Conservation (phyloP, 768 basidiomycete species). For the Pulveroboletus sp. region DNA sequence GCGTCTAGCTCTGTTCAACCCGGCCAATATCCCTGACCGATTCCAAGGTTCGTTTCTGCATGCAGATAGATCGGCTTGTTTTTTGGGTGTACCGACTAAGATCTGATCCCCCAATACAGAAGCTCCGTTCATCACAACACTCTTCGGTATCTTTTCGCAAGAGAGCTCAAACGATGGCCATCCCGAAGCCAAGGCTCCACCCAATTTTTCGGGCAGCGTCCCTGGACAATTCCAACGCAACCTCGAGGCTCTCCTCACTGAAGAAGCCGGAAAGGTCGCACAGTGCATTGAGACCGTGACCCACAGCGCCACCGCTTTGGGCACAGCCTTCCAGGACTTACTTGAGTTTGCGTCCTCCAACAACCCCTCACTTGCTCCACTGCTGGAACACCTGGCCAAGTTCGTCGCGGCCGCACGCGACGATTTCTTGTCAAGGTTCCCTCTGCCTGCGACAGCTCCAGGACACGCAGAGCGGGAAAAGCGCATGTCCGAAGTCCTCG, state of each 20-base stretch:
- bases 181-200: not conserved
- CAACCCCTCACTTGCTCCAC: not conserved
- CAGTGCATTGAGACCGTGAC: slow-evolving; percentile 5
- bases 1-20: not conserved
- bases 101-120: not conserved
- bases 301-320: not conserved
- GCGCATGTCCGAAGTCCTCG: not conserved
- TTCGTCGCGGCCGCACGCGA: not conserved
- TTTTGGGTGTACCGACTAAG: not conserved
- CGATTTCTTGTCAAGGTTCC: slow-evolving; percentile 4
- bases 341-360: not conserved
- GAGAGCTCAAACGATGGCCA: not conserved
- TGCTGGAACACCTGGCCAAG: not conserved
- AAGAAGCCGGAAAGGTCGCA: slow-evolving; percentile 1
- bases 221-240: not conserved
- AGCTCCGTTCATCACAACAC: not conserved
- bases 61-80: not conserved
- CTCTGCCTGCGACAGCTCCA: slow-evolving; percentile 5
- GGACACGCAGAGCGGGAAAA: slow-evolving; percentile 9
- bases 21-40: not conserved
- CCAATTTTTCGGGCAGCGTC: no score
- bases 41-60: not conserved
- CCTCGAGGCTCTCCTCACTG: not conserved
- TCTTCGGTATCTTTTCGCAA: not conserved
- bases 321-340: not conserved